phyloP scores from a whole-genome alignment of 2,329 filamentous ascomycete species.

The Hirsutella thompsonii region DNA sequence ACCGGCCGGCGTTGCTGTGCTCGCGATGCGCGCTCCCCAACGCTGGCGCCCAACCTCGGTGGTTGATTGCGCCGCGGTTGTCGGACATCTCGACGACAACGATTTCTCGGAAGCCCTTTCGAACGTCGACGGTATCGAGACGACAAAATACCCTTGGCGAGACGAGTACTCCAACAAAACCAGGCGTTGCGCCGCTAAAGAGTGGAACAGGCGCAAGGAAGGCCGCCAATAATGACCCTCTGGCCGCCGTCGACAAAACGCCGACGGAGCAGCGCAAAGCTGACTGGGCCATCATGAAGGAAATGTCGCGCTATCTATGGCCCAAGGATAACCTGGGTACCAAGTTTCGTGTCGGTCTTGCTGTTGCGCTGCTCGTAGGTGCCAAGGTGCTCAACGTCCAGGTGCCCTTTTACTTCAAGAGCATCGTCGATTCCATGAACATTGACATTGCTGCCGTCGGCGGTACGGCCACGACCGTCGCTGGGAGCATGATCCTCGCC shows the following conservation, averaged over 20 bases:
- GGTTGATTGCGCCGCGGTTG: background rate
- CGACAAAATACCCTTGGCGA: slow-evolving; percentile 8
- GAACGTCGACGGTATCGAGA: slow-evolving; percentile 16
- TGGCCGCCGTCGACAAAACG: slow-evolving; percentile 28
- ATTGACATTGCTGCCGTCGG: slow-evolving; percentile 77
- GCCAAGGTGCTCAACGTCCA: slow-evolving; percentile 96
- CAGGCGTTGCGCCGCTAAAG: background rate
- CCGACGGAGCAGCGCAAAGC: slow-evolving; percentile 86
- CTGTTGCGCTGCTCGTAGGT: slow-evolving; percentile 72
- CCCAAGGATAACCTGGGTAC: slow-evolving; percentile 66
- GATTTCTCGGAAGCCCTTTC: slow-evolving; percentile 8
- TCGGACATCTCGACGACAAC: background rate
- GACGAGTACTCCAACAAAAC: background rate
- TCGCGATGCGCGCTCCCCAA: slow-evolving; percentile 14
- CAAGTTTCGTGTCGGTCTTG: slow-evolving; percentile 71
- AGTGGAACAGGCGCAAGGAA: slow-evolving; percentile 6
- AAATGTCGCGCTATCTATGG: slow-evolving; percentile 95
- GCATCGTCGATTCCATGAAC: slow-evolving; percentile 95
- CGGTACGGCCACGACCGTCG: slow-evolving; percentile 80
- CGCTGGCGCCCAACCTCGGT: background rate
- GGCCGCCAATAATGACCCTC: slow-evolving; percentile 15
- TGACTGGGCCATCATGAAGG: slow-evolving; percentile 97
- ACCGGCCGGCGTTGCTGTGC: slow-evolving; percentile 18
- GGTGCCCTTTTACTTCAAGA: slow-evolving; percentile 98
- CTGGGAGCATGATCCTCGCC: slow-evolving; percentile 84